Percentiles rank a stretch among this genome's conserved stretches.
phyloP scores from a whole-genome alignment of 1,139 yeast genomes.

The Scheffersomyces cryptocercus region DNA sequence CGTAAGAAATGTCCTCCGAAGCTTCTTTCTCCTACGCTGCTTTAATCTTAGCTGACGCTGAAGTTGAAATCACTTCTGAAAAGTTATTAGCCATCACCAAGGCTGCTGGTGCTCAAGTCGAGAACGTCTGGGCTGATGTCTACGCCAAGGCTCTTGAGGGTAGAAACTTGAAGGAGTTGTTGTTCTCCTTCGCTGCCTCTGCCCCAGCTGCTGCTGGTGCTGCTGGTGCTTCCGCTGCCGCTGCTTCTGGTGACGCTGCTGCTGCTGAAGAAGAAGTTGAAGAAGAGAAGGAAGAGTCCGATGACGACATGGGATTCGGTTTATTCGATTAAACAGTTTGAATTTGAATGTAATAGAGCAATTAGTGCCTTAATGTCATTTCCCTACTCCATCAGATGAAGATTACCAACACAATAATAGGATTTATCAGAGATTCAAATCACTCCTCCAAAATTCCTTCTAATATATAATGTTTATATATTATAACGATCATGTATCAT shows the following conservation, averaged over 20 bases:
- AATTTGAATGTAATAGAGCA: background rate
- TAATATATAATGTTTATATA: conserved; percentile 1
- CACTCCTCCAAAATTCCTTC: background rate
- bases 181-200: conserved; percentile 70
- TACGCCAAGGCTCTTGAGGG: conserved; percentile 80
- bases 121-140: conserved; percentile 76
- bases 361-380: background rate
- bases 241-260: conserved; percentile 57
- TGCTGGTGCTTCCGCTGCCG: conserved; percentile 58
- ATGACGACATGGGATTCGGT: conserved; percentile 84
- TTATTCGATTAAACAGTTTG: conserved; percentile 62
- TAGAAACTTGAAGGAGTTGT: conserved; percentile 73
- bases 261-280: conserved; percentile 57
- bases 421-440: too few relatives aligned
- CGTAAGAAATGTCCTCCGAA: conserved; percentile 66
- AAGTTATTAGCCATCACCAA: conserved; percentile 67
- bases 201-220: conserved; percentile 69
- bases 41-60: conserved; percentile 83
- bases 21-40: conserved; percentile 87
- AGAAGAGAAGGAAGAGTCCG: conserved; percentile 56
- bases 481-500: conserved; percentile 1
- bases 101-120: conserved; percentile 51
- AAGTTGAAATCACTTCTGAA: conserved; percentile 74
- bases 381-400: background rate
- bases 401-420: too few relatives aligned